Conservation (phyloP, 1,284 basidiomycete species). For the Pholiota adiposa region DNA sequence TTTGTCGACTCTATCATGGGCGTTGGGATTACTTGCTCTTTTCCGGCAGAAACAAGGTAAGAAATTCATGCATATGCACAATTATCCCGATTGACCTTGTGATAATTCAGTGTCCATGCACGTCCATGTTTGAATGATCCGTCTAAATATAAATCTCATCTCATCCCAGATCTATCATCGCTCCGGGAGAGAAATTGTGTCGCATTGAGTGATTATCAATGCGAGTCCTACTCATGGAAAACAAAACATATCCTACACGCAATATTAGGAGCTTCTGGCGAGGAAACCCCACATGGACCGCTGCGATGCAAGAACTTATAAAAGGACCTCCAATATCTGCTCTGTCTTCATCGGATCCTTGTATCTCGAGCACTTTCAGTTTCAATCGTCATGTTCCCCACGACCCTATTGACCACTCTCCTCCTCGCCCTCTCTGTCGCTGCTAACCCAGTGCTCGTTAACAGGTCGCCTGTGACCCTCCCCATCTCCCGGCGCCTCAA, state of each 20-base stretch:
- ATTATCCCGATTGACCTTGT: slow-evolving; percentile 15
- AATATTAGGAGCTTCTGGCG: slow-evolving; percentile 16
- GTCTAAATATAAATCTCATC: slow-evolving; percentile 16
- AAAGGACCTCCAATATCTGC: slow-evolving; percentile 11
- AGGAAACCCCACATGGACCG: slow-evolving; percentile 16
- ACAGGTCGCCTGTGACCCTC: slow-evolving; percentile 45
- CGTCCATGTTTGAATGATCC: slow-evolving; percentile 9
- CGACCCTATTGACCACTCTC: slow-evolving; percentile 44
- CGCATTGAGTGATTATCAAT: slow-evolving; percentile 15
- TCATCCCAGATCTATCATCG: slow-evolving; percentile 10
- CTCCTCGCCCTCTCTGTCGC: slow-evolving; percentile 49
- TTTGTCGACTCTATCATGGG: slow-evolving; percentile 13
- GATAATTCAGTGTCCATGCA: background rate
- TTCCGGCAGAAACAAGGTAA: slow-evolving; percentile 11
- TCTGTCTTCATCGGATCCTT: slow-evolving; percentile 17
- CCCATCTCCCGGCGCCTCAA: slow-evolving; percentile 56
- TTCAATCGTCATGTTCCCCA: slow-evolving; percentile 24
- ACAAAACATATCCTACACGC: slow-evolving; percentile 10
- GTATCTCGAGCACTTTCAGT: slow-evolving; percentile 20
- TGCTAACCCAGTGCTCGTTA: slow-evolving; percentile 49
- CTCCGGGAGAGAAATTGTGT: slow-evolving; percentile 8
- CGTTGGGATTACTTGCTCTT: slow-evolving; percentile 13
- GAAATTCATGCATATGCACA: slow-evolving; percentile 7
- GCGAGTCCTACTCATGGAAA: slow-evolving; percentile 14
- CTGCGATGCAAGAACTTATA: slow-evolving; percentile 14